Conservation (phyloP, 441 rosid species). For the Bocquillonia castaneifolia region DNA sequence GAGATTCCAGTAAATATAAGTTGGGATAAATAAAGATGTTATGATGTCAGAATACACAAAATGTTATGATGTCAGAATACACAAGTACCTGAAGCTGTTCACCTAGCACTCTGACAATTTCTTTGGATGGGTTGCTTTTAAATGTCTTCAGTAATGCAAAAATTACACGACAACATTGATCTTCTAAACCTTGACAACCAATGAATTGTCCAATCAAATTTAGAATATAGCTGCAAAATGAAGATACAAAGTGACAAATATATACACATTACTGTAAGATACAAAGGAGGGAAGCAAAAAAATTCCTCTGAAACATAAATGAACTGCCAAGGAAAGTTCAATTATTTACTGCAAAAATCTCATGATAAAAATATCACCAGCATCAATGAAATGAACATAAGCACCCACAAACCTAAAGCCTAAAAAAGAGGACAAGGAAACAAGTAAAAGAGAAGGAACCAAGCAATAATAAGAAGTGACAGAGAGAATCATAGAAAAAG, state of each 20-base stretch:
- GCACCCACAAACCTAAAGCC: neutral
- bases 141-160: constrained; percentile 58
- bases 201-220: constrained; percentile 85
- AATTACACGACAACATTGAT: constrained; percentile 79
- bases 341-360: neutral
- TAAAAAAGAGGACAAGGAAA: neutral
- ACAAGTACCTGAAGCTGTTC: constrained; percentile 86
- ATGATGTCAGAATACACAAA: constrained; percentile 20
- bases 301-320: neutral
- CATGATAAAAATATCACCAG: too few relatives aligned
- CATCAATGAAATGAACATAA: neutral
- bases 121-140: constrained; percentile 58
- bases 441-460: neutral
- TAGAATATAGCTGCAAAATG: constrained; percentile 68
- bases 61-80: constrained; percentile 16
- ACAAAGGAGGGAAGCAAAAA: neutral
- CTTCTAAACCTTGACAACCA: constrained; percentile 63
- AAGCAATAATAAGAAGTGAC: neutral
- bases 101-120: constrained; percentile 65
- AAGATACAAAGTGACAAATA: constrained; percentile 21
- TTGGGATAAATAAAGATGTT: neutral
- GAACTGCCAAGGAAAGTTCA: constrained; percentile 1
- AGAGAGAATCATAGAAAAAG: neutral
- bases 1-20: constrained; percentile 8
- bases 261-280: constrained; percentile 5